Evolutionary conservation across 345 rosid species (phyloP).

Genomic region (Trapa incisa): DNA sequence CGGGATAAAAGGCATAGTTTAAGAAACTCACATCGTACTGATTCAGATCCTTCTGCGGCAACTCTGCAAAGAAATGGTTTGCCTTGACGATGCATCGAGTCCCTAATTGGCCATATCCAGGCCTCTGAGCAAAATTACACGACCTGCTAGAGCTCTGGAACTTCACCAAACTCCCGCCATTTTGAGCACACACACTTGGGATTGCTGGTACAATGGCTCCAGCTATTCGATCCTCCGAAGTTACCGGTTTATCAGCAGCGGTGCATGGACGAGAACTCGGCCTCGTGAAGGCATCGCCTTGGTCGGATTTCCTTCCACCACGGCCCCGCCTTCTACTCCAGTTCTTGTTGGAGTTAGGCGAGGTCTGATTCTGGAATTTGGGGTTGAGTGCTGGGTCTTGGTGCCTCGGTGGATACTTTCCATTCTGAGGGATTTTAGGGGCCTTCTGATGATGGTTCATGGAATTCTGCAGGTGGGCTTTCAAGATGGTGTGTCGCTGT

Average conservation of each 20-base stretch:
- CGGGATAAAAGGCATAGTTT: slow-evolving; percentile 6
- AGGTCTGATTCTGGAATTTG: slow-evolving; percentile 20
- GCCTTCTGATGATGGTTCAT: slow-evolving; percentile 39
- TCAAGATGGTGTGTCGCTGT: slow-evolving; percentile 47
- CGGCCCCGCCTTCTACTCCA: slow-evolving; percentile 87
- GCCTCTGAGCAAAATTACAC: slow-evolving; percentile 61
- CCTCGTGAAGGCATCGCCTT: slow-evolving; percentile 66
- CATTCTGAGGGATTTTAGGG: slow-evolving; percentile 56
- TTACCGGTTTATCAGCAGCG: slow-evolving; percentile 39
- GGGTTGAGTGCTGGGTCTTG: slow-evolving; percentile 19
- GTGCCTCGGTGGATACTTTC: slow-evolving; percentile 45
- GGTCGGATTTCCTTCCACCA: slow-evolving; percentile 93
- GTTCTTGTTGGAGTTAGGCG: slow-evolving; percentile 58
- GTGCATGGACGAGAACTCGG: slow-evolving; percentile 95
- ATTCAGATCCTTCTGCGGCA: slow-evolving; percentile 82
- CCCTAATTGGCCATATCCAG: slow-evolving; percentile 85
- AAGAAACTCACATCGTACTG: slow-evolving; percentile 77
- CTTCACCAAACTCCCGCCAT: slow-evolving; percentile 40
- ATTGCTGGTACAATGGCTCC: slow-evolving; percentile 18
- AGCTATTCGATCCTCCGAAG: slow-evolving; percentile 15
- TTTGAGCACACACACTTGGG: slow-evolving; percentile 21
- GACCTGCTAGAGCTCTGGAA: slow-evolving; percentile 62
- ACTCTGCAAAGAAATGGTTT: slow-evolving; percentile 89
- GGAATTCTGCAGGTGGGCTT: slow-evolving; percentile 47
- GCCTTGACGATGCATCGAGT: slow-evolving; percentile 93